These are phyloP conservation scores for Oenanthe javanica DNA, from an alignment of 140 eudicot species.

Conservation along the genomic window DNA sequence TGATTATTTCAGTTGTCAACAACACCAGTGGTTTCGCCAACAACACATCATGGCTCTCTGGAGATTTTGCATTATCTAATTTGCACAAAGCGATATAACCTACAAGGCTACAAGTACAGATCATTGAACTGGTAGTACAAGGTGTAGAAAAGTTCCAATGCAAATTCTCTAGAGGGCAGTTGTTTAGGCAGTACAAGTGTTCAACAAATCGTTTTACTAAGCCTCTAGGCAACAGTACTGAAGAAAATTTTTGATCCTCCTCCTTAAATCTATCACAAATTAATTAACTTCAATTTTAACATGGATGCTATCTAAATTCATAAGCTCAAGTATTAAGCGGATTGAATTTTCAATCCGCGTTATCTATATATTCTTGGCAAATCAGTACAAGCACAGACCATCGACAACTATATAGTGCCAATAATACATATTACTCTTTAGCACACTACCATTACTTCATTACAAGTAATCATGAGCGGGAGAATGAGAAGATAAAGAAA, in stretches of 20 bases:
- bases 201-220: too few species aligned
- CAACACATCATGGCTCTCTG: slow-evolving; percentile 28
- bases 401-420: too few species aligned
- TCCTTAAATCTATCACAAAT: too few species aligned
- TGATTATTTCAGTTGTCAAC: slow-evolving; percentile 44
- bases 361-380: too few species aligned
- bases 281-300: too few species aligned
- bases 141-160: neutral
- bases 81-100: neutral
- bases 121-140: neutral
- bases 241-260: neutral
- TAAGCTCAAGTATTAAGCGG: too few species aligned
- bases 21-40: slow-evolving; percentile 22
- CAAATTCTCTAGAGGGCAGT: neutral
- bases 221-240: neutral
- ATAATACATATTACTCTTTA: neutral
- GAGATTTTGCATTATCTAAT: neutral
- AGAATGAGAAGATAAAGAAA: neutral
- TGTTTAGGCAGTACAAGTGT: neutral
- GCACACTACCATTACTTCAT: neutral
- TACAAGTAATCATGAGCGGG: neutral
- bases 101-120: slow-evolving; percentile 8
- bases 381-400: too few species aligned
- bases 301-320: too few species aligned
- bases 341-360: too few species aligned